Evolutionary conservation across 2,329 filamentous ascomycete species (phyloP), one percentile per base, ranked within the genome.

Genomic region (Trichophyton mentagrophytes): DNA sequence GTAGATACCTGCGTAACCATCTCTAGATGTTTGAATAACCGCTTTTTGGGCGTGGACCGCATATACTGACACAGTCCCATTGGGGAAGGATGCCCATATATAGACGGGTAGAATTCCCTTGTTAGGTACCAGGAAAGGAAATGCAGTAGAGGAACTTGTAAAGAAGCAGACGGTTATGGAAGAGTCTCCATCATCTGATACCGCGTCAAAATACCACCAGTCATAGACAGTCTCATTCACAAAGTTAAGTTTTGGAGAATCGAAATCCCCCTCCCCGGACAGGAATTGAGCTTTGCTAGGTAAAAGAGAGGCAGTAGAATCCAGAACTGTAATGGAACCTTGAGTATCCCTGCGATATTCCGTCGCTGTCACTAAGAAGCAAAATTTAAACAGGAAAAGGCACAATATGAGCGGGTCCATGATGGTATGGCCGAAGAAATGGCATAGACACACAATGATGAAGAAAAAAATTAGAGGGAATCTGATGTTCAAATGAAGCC

Each of bases 131-230:
- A 69, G 59, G 51, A 73, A 75, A 1, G 76, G 72, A 5, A 78
- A 78, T 9, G 72, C 73, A 3, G 66, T 47, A 0, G 64, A 59
- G 0, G 69, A 62, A 8, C 69, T 64, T 1, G 68, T 68, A 61
- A 70, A 72, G 64, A 75, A 73, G 22, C 68, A 69, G 15, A 76
- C 55, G 0, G 68, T 67, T 6, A 74, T 57, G 0, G 68, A 69
- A 20, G 67, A 65, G 6, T 65, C 61, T 1, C 67, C 62, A 53
- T 69, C 65, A 6, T 64, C 56, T 1, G 72, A 67, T 9, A 76
- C 67, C 20, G 65, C 71, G 61, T 76, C 72, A 51, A 76, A 76
- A 62, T 74, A 75, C 74, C 74, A 76, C 72, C 73, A 75, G 64
- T 73, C 71, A 53, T 70, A 73, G 17, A 67, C 67, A 27, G 69